Percentiles rank a stretch among this genome's conserved stretches.
Conservation (phyloP, 192 early-diverging fungal species). For the Neocallimastix lanati region DNA sequence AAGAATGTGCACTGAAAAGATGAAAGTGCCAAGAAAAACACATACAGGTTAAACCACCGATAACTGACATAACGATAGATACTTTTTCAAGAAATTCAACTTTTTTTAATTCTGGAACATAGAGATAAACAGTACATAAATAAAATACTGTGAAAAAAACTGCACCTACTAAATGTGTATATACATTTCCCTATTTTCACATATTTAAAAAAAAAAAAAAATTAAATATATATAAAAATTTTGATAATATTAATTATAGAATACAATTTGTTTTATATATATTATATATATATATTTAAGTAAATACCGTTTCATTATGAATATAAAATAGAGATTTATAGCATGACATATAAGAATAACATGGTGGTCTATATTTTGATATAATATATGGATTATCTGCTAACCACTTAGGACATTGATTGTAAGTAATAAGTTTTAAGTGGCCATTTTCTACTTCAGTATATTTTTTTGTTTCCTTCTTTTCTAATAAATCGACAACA, state of each 20-base stretch:
- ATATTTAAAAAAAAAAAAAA: too few relatives aligned
- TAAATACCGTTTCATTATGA: conserved; percentile 67
- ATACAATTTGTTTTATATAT: too few relatives aligned
- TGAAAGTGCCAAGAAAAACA: neutral
- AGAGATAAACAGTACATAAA: neutral
- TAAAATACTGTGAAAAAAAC: neutral
- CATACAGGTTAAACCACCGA: neutral
- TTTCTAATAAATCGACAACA: neutral
- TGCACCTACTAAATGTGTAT: too few relatives aligned
- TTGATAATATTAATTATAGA: too few relatives aligned
- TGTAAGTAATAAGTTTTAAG: neutral
- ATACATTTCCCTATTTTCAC: too few relatives aligned
- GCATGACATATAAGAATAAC: conserved; percentile 56
- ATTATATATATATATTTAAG: too few relatives aligned
- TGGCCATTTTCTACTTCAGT: neutral
- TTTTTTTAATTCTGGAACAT: neutral
- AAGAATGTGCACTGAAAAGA: neutral
- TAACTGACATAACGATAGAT: neutral
- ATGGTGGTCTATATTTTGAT: conserved; percentile 60
- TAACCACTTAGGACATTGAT: conserved; percentile 47
- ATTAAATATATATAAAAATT: too few relatives aligned
- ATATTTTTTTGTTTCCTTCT: neutral
- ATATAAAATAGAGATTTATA: conserved; percentile 54
- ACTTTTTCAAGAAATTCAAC: neutral
- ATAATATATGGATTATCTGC: conserved; percentile 66